Base-by-base conservation (phyloP, 805 yeast genomes). In the Candida ulmi region DNA sequence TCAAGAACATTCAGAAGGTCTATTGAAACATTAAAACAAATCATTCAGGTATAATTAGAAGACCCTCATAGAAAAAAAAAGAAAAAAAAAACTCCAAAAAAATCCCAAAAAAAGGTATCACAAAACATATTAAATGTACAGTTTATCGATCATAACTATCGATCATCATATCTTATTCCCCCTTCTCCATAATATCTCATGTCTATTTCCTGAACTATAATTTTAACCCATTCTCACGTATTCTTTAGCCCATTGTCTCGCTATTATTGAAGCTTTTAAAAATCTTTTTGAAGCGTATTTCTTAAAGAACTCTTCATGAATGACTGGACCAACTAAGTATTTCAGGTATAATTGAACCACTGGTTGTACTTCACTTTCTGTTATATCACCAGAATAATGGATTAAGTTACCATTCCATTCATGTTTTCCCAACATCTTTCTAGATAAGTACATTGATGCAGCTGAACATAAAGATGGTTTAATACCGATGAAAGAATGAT, bases 341-440 rank as follows among this genome's bases (percentile, higher is more conserved):
- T 82, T 85, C 60, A 86, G 72, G 46, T 91, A 76, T 68, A 83
- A 71, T 46, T 78, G 80, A 41, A 85, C 75, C 38, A 88, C 80
- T 29, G 86, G 85, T 47, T 72, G 71, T 61, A 93, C 62, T 51
- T 84, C 88, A 31, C 69, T 73, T 46, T 81, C 85, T 17, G 80
- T 74, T 61, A 85, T 86, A 11, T 95, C 97, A 26, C 97, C 97
- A 17, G 93, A 80, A 61, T 91, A 93, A 57, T 88, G 96, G 35
- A 87, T 79, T 48, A 91, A 68, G 62, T 88, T 90, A 8, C 84
- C 83, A 57, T 80, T 80, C 97, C 97, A 90, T 26, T 79, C 80
- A 3, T 70, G 68, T 37, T 68, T 79, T 17, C 82, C 83, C 49
- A 86, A 63, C 69, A 88, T 85, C 52, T 77, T 74, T 54, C 96